Conservation (phyloP, 2,329 filamentous ascomycete species). For the Fonsecaea pugnacius region DNA sequence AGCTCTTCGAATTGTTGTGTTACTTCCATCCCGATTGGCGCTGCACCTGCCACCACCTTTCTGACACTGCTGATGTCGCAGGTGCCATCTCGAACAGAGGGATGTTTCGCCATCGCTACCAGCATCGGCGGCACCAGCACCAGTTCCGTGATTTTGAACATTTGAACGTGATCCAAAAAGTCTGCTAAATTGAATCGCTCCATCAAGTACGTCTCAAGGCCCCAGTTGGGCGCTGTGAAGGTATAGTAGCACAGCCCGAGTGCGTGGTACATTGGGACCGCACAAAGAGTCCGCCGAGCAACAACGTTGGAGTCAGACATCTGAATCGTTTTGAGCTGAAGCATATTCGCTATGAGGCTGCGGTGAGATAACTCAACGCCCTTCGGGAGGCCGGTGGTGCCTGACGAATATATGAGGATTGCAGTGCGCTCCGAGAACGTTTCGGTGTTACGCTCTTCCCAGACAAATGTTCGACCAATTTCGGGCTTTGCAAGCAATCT, state of each 20-base stretch:
- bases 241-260: conserved; percentile 22
- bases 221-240: conserved; percentile 64
- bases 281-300: conserved; percentile 12
- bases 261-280: conserved; percentile 28
- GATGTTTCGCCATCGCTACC: conserved; percentile 39
- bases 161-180: conserved; percentile 47
- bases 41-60: conserved; percentile 54
- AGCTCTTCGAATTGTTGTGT: conserved; percentile 48
- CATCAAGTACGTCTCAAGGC: conserved; percentile 66
- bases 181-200: conserved; percentile 46
- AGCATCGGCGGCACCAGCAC: conserved; percentile 55
- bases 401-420: conserved; percentile 59
- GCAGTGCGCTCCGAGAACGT: conserved; percentile 53
- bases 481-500: conserved; percentile 59
- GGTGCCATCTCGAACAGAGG: conserved; percentile 63
- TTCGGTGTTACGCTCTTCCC: conserved; percentile 58
- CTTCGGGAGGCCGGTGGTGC: conserved; percentile 68
- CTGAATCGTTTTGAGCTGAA: conserved; percentile 22
- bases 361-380: conserved; percentile 62
- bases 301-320: conserved; percentile 14
- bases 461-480: conserved; percentile 64
- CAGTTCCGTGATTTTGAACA: conserved; percentile 54
- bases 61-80: conserved; percentile 47
- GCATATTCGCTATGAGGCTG: conserved; percentile 22
- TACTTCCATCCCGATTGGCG: conserved; percentile 51